Percentiles rank a stretch among this genome's conserved stretches.
These are phyloP conservation scores for Oenanthe javanica DNA, from an alignment of 140 eudicot species.

Conservation along the genomic window DNA sequence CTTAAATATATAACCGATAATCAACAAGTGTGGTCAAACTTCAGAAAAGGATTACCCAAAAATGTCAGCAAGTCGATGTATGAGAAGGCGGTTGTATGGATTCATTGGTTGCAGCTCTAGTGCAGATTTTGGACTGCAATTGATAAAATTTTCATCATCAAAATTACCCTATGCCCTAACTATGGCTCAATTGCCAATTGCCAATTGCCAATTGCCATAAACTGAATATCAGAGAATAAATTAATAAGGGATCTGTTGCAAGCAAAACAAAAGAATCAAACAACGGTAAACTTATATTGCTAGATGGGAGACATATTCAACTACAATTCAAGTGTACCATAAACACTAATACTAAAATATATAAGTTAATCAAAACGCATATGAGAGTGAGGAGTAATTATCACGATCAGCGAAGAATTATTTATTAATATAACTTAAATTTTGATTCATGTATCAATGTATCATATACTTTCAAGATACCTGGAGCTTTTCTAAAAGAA, in stretches of 20 bases:
- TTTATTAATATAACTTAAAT: background rate
- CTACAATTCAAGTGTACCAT: background rate
- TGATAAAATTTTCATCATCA: conserved; percentile 11
- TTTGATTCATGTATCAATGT: background rate
- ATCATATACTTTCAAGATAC: too few species aligned
- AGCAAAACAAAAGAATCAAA: conserved; percentile 1
- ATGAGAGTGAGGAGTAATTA: background rate
- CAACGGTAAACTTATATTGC: background rate
- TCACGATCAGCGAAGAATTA: background rate
- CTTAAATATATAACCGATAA: background rate
- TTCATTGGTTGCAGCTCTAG: conserved; percentile 91
- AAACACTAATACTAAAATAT: background rate
- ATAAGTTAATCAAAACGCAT: background rate
- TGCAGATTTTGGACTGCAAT: conserved; percentile 56
- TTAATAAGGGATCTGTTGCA: background rate
- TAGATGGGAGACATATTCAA: background rate
- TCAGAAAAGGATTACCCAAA: conserved; percentile 57
- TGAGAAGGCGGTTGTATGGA: conserved; percentile 74
- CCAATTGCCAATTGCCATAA: too few species aligned
- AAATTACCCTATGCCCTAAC: conserved; percentile 3
- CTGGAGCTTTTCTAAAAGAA: background rate
- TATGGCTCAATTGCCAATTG: background rate
- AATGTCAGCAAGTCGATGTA: conserved; percentile 97
- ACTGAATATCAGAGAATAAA: background rate
- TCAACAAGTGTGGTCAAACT: background rate